These are phyloP conservation scores for Pseudocercospora ulei DNA, from an alignment of 2,329 filamentous ascomycete species.

Conservation along the genomic window DNA sequence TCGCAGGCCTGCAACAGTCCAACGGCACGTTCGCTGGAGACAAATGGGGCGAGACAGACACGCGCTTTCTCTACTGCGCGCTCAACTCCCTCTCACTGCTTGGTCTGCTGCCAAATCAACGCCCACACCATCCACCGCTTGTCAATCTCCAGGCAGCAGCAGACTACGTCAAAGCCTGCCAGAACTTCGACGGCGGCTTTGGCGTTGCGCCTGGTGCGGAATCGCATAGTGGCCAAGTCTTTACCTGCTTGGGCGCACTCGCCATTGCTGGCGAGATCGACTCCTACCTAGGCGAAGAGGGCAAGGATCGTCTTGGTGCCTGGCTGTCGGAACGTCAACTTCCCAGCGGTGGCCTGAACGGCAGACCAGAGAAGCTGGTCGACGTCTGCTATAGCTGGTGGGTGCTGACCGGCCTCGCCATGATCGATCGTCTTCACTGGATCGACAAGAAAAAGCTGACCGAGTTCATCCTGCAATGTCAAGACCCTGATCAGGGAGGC, in stretches of 20 bases:
- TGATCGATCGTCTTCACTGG: slow-evolving; percentile 83
- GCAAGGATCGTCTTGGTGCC: slow-evolving; percentile 63
- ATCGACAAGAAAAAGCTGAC: slow-evolving; percentile 74
- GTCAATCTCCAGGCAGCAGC: slow-evolving; percentile 75
- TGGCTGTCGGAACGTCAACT: slow-evolving; percentile 94
- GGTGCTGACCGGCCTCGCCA: slow-evolving; percentile 84
- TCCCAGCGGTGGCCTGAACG: slow-evolving; percentile 79
- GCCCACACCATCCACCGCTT: slow-evolving; percentile 35
- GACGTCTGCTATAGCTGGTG: slow-evolving; percentile 99
- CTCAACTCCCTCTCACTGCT: slow-evolving; percentile 84
- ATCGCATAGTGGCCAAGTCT: slow-evolving; percentile 90
- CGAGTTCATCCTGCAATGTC: slow-evolving; percentile 74
- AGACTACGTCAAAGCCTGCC: slow-evolving; percentile 66
- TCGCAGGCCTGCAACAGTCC: slow-evolving; percentile 69
- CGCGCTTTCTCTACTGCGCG: slow-evolving; percentile 83
- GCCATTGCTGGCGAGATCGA: slow-evolving; percentile 75
- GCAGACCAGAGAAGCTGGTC: slow-evolving; percentile 85
- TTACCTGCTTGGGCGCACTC: slow-evolving; percentile 82
- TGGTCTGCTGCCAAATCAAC: slow-evolving; percentile 49
- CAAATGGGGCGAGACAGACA: slow-evolving; percentile 94
- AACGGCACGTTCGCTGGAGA: slow-evolving; percentile 85
- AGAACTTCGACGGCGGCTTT: slow-evolving; percentile 91
- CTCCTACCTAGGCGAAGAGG: slow-evolving; percentile 52
- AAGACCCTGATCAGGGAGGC: slow-evolving; percentile 75
- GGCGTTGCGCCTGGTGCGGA: slow-evolving; percentile 83